Base-by-base conservation (phyloP, 306 rosid species). In the Vigna reflexopilosa region DNA sequence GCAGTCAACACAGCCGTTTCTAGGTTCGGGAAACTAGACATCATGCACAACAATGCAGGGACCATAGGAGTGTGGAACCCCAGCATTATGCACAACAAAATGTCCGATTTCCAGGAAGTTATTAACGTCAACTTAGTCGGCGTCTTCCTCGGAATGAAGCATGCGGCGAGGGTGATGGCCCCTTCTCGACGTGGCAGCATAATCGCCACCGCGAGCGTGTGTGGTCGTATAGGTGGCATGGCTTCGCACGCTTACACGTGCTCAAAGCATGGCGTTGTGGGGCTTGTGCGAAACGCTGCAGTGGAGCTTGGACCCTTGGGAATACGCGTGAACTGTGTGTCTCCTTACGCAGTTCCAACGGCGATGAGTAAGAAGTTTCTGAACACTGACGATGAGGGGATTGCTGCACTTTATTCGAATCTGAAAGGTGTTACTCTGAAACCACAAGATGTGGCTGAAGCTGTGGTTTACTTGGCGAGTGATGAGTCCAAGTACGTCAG, bases 41-140 rank as follows among this genome's bases (percentile, higher is more conserved):
- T 89, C 45, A 85, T 89, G 91, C 15, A 65, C 81, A 87, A 82
- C 75, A 89, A 87, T 0, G 93, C 91, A 0, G 91, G 86, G 0
- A 30, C 50, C 3, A 0, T 0, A 0, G 85, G 19, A 0, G 22
- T 0, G 6, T 17, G 14, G 1, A 80, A 79, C 3, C 62, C 80
- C 17, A 63, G 20, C 77, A 85, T 89, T 19, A n/a, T 17, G 1
- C 82, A 80, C 20, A 49, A 38, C 1, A 56, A 69, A 1, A 63
- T 28, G 19, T 63, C 71, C 0, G 56, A 63, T 2, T 89, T 89
- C 36, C 81, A 89, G 50, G 7, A 36, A 20, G 87, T 89, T 1
- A 4, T 83, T 0, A 19, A 52, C 4, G 84, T 87, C 0, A 89
- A 87, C 40, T 22, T 89, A 0, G 28, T 74, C 0, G 91, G 91